Percentiles rank a stretch among this genome's conserved stretches.
Conservation (phyloP, 805 yeast species). For the Candida sonorensis region DNA sequence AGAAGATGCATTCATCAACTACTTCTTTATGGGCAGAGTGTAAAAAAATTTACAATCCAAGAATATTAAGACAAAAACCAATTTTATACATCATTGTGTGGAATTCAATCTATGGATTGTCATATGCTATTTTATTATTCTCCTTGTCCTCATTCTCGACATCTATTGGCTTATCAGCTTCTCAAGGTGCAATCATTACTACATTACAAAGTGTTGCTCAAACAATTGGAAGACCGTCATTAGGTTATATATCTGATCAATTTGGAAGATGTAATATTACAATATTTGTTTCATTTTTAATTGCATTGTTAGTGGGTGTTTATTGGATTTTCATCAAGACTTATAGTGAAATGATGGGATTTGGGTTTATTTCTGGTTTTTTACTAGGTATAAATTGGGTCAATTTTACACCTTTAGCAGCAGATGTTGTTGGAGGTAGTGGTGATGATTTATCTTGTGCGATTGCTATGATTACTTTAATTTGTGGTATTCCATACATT, state of each 20-base stretch:
- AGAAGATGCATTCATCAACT: slow-evolving; percentile 15
- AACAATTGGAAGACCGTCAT: slow-evolving; percentile 41
- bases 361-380: slow-evolving; percentile 37
- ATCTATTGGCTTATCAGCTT: slow-evolving; percentile 38
- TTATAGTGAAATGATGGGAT: slow-evolving; percentile 35
- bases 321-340: slow-evolving; percentile 44
- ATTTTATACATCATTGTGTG: slow-evolving; percentile 18
- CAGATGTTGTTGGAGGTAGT: slow-evolving; percentile 29
- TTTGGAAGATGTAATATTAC: slow-evolving; percentile 43
- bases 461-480: slow-evolving; percentile 18
- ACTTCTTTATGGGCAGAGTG: slow-evolving; percentile 15
- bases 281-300: slow-evolving; percentile 27
- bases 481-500: slow-evolving; percentile 25
- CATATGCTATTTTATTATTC: slow-evolving; percentile 32
- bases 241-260: slow-evolving; percentile 40
- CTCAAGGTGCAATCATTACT: slow-evolving; percentile 40
- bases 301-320: slow-evolving; percentile 33
- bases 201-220: slow-evolving; percentile 43
- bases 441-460: slow-evolving; percentile 25
- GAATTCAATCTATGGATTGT: slow-evolving; percentile 22
- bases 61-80: slow-evolving; percentile 15
- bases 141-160: slow-evolving; percentile 43
- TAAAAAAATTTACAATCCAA: slow-evolving; percentile 8
- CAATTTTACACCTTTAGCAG: slow-evolving; percentile 28
- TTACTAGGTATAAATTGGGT: slow-evolving; percentile 41